These are phyloP conservation scores for Grigorovia transvaalensis DNA, from an alignment of 805 yeast species.

Conservation along the genomic window DNA sequence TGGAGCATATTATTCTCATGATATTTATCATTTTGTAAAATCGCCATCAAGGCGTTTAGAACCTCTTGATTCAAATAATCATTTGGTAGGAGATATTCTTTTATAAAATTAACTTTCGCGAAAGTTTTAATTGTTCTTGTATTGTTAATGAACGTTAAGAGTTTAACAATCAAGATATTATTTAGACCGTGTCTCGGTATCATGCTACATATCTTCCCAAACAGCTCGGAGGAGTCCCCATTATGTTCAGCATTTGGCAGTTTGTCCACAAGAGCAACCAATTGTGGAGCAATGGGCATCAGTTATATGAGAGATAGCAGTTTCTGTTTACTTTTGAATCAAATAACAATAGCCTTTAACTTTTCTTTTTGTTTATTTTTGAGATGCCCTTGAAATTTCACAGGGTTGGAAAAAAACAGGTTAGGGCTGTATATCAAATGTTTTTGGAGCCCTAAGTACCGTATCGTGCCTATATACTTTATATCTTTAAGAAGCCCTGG, in stretches of 20 bases:
- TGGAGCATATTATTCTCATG: conserved; percentile 6
- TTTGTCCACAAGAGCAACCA: neutral
- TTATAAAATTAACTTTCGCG: conserved; percentile 18
- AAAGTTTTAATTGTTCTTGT: conserved; percentile 7
- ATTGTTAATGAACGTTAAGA: conserved; percentile 3
- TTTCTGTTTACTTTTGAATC: neutral
- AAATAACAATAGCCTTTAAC: too few relatives aligned
- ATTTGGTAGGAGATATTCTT: conserved; percentile 23
- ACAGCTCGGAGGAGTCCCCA: neutral
- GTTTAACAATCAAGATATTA: conserved; percentile 2
- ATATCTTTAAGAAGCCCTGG: conserved; percentile 38
- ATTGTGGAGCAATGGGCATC: neutral
- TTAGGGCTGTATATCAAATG: neutral
- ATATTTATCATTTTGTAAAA: conserved; percentile 8
- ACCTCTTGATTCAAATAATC: conserved; percentile 18
- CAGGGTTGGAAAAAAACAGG: too few relatives aligned
- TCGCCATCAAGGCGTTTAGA: conserved; percentile 7
- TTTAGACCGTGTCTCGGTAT: neutral
- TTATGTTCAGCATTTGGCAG: neutral
- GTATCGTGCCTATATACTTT: neutral
- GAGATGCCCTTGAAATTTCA: neutral
- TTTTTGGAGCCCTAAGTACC: too few relatives aligned
- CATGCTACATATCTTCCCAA: neutral
- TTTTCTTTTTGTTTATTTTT: neutral
- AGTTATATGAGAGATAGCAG: too few relatives aligned